Conservation (phyloP, 2,329 filamentous ascomycete species). For the Ceratocystis cacaofunesta region DNA sequence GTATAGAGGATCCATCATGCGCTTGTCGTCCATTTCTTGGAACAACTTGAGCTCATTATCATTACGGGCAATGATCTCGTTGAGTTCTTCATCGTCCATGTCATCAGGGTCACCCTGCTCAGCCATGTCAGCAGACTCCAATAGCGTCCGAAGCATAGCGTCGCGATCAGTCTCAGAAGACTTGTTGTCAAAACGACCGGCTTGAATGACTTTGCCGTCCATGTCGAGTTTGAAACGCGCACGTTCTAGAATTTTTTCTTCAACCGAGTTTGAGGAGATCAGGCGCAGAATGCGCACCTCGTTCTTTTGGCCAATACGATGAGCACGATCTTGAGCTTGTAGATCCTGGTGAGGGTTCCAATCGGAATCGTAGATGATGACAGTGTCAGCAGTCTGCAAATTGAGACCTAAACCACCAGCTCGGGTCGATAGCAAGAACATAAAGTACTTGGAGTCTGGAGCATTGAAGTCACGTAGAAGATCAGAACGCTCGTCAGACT, state of each 20-base stretch:
- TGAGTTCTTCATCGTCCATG: constrained; percentile 96
- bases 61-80: constrained; percentile 79
- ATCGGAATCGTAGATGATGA: constrained; percentile 99
- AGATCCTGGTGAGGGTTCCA: constrained; percentile 99
- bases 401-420: constrained; percentile 96
- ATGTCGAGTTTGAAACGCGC: constrained; percentile 97
- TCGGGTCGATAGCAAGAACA: constrained; percentile 95
- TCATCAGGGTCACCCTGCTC: constrained; percentile 70
- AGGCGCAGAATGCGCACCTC: constrained; percentile 92
- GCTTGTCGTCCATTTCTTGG: constrained; percentile 68
- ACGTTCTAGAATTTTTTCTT: constrained; percentile 95
- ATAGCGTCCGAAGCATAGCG: constrained; percentile 81
- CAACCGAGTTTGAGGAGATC: constrained; percentile 92
- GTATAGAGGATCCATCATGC: constrained; percentile 51
- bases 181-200: constrained; percentile 98
- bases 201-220: constrained; percentile 98
- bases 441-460: constrained; percentile 83
- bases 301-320: constrained; percentile 99
- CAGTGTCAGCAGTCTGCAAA: constrained; percentile 91
- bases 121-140: constrained; percentile 66
- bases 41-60: constrained; percentile 67
- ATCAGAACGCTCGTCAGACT: constrained; percentile 91
- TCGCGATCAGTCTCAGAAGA: constrained; percentile 97
- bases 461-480: constrained; percentile 80
- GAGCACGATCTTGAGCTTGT: constrained; percentile 96